A percentile compares a stretch with the other conserved stretches of the same genome.
These are phyloP conservation scores for Orbilia brochopaga DNA, from an alignment of 2,329 filamentous ascomycete species.

Conservation along the genomic window DNA sequence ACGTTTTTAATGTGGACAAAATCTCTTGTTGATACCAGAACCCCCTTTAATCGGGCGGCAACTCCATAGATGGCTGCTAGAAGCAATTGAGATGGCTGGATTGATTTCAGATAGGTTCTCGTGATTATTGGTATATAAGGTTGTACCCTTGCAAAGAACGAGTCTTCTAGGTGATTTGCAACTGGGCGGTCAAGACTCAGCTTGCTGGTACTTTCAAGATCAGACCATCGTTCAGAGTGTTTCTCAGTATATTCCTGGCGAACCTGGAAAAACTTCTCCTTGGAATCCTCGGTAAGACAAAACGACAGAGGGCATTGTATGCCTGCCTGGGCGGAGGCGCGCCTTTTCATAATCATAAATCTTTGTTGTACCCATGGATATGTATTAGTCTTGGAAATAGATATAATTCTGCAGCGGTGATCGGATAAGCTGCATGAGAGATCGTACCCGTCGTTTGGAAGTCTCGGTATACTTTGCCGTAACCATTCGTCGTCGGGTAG, in stretches of 20 bases:
- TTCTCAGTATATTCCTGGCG: constrained; percentile 52
- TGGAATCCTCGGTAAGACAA: constrained; percentile 42
- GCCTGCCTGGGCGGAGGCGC: constrained; percentile 52
- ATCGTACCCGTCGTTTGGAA: constrained; percentile 52
- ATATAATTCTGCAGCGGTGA: too few species aligned
- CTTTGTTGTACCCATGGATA: too few species aligned
- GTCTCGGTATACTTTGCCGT: constrained; percentile 46
- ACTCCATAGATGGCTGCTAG: constrained; percentile 53
- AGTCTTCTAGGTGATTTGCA: constrained; percentile 47
- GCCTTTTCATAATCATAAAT: constrained; percentile 53
- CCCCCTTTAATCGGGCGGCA: constrained; percentile 51
- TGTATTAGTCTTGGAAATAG: constrained; percentile 10
- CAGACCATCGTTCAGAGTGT: constrained; percentile 51
- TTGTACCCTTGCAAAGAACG: constrained; percentile 52
- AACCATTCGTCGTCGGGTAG: constrained; percentile 51
- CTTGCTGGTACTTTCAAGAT: constrained; percentile 50
- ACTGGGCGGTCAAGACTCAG: constrained; percentile 52
- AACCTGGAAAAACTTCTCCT: constrained; percentile 51
- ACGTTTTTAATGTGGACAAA: constrained; percentile 54
- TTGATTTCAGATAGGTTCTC: constrained; percentile 47
- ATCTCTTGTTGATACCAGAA: constrained; percentile 53
- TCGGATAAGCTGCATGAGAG: too few species aligned
- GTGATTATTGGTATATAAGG: constrained; percentile 54
- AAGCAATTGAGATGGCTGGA: constrained; percentile 51
- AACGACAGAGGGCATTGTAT: constrained; percentile 52